Evolutionary conservation across 352 stramenopile genomes (phyloP).

Genomic region (Phytophthora foliorum): DNA sequence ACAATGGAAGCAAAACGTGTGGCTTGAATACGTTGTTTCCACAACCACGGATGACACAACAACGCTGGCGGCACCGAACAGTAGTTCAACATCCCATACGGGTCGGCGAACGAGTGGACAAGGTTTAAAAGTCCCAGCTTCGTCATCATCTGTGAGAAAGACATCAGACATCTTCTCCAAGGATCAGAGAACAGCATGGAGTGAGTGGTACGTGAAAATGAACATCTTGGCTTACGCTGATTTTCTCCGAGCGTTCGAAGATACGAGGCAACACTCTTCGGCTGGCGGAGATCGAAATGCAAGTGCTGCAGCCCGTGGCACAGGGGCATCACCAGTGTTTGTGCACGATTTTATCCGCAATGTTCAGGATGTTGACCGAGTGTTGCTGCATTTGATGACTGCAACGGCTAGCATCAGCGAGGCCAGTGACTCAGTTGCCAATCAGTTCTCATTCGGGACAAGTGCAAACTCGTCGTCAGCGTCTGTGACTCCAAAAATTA

Average conservation of each 20-base stretch:
- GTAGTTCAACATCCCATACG: conserved; percentile 6
- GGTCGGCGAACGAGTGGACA: conserved; percentile 35
- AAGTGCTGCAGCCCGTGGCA: conserved; percentile 9
- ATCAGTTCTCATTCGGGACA: conserved; percentile 81
- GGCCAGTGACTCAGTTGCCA: conserved; percentile 52
- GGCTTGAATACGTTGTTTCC: conserved; percentile 89
- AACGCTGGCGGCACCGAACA: conserved; percentile 7
- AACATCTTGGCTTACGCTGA: conserved; percentile 86
- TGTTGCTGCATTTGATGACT: conserved; percentile 87
- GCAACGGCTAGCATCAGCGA: conserved; percentile 60
- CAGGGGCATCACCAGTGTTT: conserved; percentile 47
- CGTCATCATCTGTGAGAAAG: conserved; percentile 37
- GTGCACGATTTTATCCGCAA: conserved; percentile 88
- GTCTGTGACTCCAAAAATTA: conserved; percentile 42
- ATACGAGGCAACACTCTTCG: conserved; percentile 50
- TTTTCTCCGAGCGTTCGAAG: conserved; percentile 87
- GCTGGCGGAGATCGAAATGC: conserved; percentile 8
- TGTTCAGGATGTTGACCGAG: conserved; percentile 88
- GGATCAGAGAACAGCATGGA: conserved; percentile 60
- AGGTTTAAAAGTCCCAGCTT: conserved; percentile 27
- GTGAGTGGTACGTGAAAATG: conserved; percentile 89
- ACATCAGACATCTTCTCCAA: conserved; percentile 45
- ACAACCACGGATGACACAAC: conserved; percentile 63
- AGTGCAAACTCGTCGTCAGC: conserved; percentile 43
- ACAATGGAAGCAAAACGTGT: conserved; percentile 92